Evolutionary conservation across 257 asterid species (phyloP), one percentile per base, ranked within the genome.

Genomic region (Nicotiana sylvestris): DNA sequence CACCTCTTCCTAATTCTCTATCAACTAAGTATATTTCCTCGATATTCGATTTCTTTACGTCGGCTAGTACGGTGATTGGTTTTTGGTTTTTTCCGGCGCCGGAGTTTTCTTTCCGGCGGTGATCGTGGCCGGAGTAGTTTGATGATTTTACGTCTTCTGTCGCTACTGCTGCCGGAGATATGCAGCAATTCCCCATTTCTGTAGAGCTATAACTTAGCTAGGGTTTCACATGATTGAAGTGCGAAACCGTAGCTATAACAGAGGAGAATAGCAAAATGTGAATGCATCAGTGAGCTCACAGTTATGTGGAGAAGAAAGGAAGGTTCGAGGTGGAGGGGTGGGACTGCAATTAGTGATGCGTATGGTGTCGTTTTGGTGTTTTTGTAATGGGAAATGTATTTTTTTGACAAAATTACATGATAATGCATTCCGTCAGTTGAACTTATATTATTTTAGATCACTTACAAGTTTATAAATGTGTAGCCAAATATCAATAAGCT

Each of bases 141-240:
- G 95, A 85, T 7, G 95, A 90, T 87, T 92, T 94, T 2, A 94
- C 97, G 77, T 94, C 97, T 80, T 94, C 97, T 70, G 96, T 89
- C 18, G 98, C 98, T 35, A 94, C 97, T 55, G 98, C 89, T 15
- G 97, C 97, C 84, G 98, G 97, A 94, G 98, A 94, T 94, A 97
- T 94, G 88, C 98, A 94, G 88, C 98, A 94, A 89, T 94, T 89
- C 30, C 92, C 92, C 92, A 89, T 89, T 55, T 62, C 74, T 1
- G 37, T 56, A 78, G 30, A 67, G 80, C 86, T 85, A 83, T 53
- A 70, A 18, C 16, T 72, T 57, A 78, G 87, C 87, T 85, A 72
- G 85, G 87, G 85, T 25, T 85, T 37, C 43, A 6, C 8, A 37
- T 37, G 43, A 37, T 37, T 37, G 43, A 37, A 35, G 39, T 35